Base-by-base conservation (phyloP, 129 eudicot species). In the Logfia minima region DNA sequence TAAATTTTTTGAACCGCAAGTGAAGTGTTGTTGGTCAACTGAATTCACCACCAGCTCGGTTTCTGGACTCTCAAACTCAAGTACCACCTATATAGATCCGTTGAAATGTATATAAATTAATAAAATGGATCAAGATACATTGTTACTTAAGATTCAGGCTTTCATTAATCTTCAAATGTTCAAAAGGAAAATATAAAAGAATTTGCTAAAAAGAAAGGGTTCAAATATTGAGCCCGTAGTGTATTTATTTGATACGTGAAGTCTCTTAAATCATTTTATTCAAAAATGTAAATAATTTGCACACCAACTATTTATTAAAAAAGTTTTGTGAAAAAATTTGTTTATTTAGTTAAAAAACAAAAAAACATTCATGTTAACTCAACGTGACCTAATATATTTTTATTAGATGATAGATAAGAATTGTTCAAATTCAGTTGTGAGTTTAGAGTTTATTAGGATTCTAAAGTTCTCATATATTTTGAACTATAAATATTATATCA, bases 41-140 rank as follows among this genome's bases (percentile, higher is more conserved):
- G 88, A 94, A 68, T 68, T 86, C 76, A 94, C 85, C 75, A 48
- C 81, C 37, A 89, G 91, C 71, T 94, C 85, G 41, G 82, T 77
- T 26, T 82, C 82, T 19, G 97, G 93, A 31, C 88, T 81, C 29
- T 94, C 97, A 31, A 94, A 71, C 85, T 94, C 98, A 6, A 91
- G 85, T 39, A 94, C 66, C 52, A 88, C 88, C 98, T 92, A 11
- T 7, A 32, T 16, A 28, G 21, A 76, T 18, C 39, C 34, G 1
- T 59, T 34, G 45, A 48, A 74, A 74, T 13, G 63, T 21, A 22
- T 8, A 17, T 28, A 28, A 62, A 35, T 32, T 8, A 66, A 32
- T 28, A n/a, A 68, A 68, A 34, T 28, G 21, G 55, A 8, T 8
- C 5, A 68, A 22, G 53, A 37, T 67, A 28, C 32, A 4, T n/a